These are phyloP conservation scores for Coniophora puteana DNA, from an alignment of 1,284 basidiomycete genomes.

Conservation along the genomic window DNA sequence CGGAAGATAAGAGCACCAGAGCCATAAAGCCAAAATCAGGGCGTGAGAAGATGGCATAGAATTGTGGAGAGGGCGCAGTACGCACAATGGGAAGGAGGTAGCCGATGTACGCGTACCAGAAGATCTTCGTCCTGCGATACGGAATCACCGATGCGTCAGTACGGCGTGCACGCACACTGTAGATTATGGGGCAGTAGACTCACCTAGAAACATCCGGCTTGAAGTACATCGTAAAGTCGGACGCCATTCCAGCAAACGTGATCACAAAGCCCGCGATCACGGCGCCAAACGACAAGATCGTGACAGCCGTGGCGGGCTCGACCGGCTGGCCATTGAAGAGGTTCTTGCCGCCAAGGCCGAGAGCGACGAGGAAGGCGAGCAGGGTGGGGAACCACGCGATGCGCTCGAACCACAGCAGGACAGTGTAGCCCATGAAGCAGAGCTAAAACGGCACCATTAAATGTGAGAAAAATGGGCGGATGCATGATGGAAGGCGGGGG, in stretches of 20 bases:
- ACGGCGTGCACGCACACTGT: background rate
- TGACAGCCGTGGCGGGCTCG: slow-evolving; percentile 47
- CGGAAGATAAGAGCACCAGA: background rate
- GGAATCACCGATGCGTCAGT: slow-evolving; percentile 3
- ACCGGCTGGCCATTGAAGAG: slow-evolving; percentile 40
- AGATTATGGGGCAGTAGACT: slow-evolving; percentile 11
- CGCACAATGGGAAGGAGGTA: slow-evolving; percentile 67
- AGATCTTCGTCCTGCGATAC: slow-evolving; percentile 56
- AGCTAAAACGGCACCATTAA: slow-evolving; percentile 36
- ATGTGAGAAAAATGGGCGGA: too few relatives aligned
- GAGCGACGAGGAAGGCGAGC: slow-evolving; percentile 71
- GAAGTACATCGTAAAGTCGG: slow-evolving; percentile 75
- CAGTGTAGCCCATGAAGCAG: slow-evolving; percentile 77
- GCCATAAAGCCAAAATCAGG: background rate
- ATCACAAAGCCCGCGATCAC: slow-evolving; percentile 74
- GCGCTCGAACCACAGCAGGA: slow-evolving; percentile 79
- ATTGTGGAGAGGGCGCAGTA: slow-evolving; percentile 3
- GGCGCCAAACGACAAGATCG: slow-evolving; percentile 62
- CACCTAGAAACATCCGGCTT: slow-evolving; percentile 54
- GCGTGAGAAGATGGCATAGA: background rate
- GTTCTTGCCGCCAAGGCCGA: slow-evolving; percentile 72
- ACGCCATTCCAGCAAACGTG: slow-evolving; percentile 61
- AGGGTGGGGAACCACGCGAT: slow-evolving; percentile 78
- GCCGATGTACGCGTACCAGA: slow-evolving; percentile 72
- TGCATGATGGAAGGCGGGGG: background rate